Conservation (phyloP, 371 early-diverging fungal genomes). For the Zopfochytrium polystomum region DNA sequence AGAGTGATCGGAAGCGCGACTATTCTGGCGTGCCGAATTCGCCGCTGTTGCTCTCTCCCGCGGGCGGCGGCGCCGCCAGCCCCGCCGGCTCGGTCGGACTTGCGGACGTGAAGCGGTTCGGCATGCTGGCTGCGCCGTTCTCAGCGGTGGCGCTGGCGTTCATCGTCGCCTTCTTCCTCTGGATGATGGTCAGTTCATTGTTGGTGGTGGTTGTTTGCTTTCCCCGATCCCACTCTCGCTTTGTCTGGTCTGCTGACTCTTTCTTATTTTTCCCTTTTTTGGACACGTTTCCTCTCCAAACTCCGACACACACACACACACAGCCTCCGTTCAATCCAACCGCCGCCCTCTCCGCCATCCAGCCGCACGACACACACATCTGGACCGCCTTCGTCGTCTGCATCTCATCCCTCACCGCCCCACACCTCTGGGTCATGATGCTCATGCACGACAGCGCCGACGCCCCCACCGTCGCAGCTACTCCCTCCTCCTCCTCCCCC, state of each 20-base stretch:
- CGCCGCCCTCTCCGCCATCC: not conserved
- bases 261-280: too few species aligned
- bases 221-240: too few species aligned
- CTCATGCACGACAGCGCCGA: too few species aligned
- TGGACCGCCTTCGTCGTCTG: conserved; percentile 25
- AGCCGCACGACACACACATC: not conserved
- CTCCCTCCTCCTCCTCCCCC: too few species aligned
- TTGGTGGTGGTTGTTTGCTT: too few species aligned
- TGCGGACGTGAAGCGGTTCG: conserved; percentile 10
- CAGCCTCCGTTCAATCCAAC: not conserved
- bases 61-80: not conserved
- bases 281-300: too few species aligned
- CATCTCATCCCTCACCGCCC: conserved; percentile 30
- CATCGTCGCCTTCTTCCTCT: conserved; percentile 12
- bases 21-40: not conserved
- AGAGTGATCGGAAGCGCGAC: not conserved
- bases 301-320: not conserved
- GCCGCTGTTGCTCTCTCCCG: not conserved
- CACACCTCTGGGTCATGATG: conserved; percentile 34
- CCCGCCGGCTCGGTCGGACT: not conserved
- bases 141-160: conserved; percentile 14
- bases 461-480: too few species aligned
- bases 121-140: conserved; percentile 13
- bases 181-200: too few species aligned
- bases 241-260: too few species aligned